Evolutionary conservation across 2,329 filamentous ascomycete genomes (phyloP).

Genomic region (Diaporthe caulivora): DNA sequence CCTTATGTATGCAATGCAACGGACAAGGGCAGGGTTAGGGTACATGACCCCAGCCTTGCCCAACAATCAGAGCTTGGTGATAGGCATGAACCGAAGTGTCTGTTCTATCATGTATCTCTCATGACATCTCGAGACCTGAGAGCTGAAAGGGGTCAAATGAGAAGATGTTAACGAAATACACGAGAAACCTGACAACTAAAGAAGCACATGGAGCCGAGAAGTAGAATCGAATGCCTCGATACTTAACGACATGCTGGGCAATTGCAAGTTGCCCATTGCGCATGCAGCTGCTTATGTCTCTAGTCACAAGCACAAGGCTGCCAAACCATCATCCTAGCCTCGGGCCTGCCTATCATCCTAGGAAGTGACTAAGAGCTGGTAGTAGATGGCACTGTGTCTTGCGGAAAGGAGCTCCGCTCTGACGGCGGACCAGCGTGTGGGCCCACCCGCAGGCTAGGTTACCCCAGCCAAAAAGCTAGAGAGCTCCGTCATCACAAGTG

Average conservation of each 20-base stretch:
- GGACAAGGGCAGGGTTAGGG: conserved; percentile 27
- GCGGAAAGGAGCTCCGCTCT: conserved; percentile 22
- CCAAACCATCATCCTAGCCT: not conserved
- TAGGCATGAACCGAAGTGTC: no score
- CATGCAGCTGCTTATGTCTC: not conserved
- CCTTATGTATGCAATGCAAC: no score
- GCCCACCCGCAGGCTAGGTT: conserved; percentile 16
- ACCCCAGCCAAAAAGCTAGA: conserved; percentile 7
- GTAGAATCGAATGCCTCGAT: not conserved
- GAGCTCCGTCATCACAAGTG: conserved; percentile 16
- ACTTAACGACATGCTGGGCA: not conserved
- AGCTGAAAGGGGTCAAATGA: not conserved
- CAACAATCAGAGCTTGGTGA: no score
- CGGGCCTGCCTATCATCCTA: not conserved
- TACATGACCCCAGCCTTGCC: not conserved
- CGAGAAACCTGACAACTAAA: no score
- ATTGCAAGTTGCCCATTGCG: not conserved
- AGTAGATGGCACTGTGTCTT: not conserved
- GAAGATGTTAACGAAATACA: not conserved
- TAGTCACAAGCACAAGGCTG: not conserved
- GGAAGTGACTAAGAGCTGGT: not conserved
- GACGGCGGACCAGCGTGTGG: conserved; percentile 6
- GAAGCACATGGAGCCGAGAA: not conserved
- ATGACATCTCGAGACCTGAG: not conserved
- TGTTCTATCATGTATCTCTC: not conserved